Evolutionary conservation across 306 rosid genomes (phyloP).

Genomic region (Lablab purpureus): DNA sequence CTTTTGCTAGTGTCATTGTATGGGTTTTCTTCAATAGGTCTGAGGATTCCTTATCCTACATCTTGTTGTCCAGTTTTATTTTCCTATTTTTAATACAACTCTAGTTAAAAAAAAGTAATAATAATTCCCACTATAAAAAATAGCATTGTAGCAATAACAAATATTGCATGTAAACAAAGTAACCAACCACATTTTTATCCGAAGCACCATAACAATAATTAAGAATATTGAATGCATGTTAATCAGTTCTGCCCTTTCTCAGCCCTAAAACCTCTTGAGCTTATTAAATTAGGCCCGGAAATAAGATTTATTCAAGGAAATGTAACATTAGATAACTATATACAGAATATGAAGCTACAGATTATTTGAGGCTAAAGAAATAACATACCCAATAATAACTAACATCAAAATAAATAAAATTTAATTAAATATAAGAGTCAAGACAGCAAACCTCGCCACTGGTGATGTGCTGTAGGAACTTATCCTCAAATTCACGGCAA

Average conservation of each 20-base stretch:
- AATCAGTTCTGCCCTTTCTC: constrained; percentile 29
- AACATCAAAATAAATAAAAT: constrained; percentile 25
- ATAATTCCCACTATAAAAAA: neutral
- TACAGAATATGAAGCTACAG: neutral
- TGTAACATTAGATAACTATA: constrained; percentile 3
- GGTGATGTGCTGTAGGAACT: constrained; percentile 88
- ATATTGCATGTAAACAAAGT: constrained; percentile 20
- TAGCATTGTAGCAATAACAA: neutral
- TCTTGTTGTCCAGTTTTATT: neutral
- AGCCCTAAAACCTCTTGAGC: neutral
- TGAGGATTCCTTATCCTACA: constrained; percentile 12
- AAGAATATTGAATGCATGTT: constrained; percentile 29
- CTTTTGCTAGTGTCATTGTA: neutral
- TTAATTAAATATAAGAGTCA: constrained; percentile 23
- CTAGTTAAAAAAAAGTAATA: no score
- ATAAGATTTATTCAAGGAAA: neutral
- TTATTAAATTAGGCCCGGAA: neutral
- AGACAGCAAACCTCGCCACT: constrained; percentile 83
- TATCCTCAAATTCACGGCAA: constrained; percentile 99
- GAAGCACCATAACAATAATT: constrained; percentile 18
- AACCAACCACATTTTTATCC: neutral
- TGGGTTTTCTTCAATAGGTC: constrained; percentile 9
- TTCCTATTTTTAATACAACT: constrained; percentile 17
- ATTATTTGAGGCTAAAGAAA: neutral
- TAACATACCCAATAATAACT: constrained; percentile 7